Conservation (phyloP, 768 basidiomycete species). For the Phaeotremella fagi region DNA sequence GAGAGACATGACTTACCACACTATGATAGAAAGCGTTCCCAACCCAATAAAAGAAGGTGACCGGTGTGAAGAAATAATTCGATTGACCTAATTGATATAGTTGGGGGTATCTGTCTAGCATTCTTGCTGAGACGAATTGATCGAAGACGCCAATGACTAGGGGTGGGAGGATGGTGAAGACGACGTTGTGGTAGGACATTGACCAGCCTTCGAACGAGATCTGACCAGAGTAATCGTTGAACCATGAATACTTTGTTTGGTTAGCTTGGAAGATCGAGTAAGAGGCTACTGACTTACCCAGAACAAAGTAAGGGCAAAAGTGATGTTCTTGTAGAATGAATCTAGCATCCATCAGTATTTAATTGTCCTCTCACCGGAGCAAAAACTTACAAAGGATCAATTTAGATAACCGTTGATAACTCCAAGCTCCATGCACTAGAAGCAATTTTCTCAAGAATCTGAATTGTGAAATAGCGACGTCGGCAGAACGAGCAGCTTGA, state of each 20-base stretch:
- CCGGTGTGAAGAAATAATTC: constrained; percentile 65
- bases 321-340: constrained; percentile 99
- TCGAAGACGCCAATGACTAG: constrained; percentile 97
- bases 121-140: constrained; percentile 94
- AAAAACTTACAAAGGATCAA: constrained; percentile 78
- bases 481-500: constrained; percentile 95
- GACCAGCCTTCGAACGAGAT: constrained; percentile 99
- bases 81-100: constrained; percentile 89
- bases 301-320: constrained; percentile 96
- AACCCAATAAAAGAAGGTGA: constrained; percentile 49
- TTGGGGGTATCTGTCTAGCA: constrained; percentile 95
- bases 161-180: constrained; percentile 93
- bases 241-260: constrained; percentile 76
- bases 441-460: constrained; percentile 88
- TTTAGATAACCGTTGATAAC: constrained; percentile 90
- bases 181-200: constrained; percentile 89
- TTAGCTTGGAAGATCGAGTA: background rate
- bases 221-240: constrained; percentile 99
- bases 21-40: constrained; percentile 49
- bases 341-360: constrained; percentile 52
- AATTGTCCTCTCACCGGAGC: background rate
- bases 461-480: constrained; percentile 97
- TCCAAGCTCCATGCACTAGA: constrained; percentile 97
- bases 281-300: constrained; percentile 75
- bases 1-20: constrained; percentile 31